A percentile compares a stretch with the other conserved stretches of the same genome.
Conservation (phyloP, 1,284 basidiomycete genomes). For the Ustilago hordei region DNA sequence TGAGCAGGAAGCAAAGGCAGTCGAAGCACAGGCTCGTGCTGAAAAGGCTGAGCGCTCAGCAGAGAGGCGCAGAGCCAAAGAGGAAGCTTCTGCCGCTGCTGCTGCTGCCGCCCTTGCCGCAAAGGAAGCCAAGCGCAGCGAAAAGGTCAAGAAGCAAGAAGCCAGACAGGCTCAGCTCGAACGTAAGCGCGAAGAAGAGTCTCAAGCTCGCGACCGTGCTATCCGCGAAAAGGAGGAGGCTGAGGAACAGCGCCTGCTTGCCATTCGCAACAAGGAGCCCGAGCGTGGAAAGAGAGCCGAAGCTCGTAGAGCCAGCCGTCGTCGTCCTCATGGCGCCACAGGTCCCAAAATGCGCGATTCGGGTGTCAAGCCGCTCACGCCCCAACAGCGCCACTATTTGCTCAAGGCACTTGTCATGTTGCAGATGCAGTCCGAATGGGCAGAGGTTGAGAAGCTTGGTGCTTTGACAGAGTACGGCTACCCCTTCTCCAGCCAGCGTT, state of each 20-base stretch:
- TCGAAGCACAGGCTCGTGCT: slow-evolving; percentile 30
- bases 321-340: slow-evolving; percentile 29
- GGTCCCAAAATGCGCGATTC: slow-evolving; percentile 31
- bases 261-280: slow-evolving; percentile 36
- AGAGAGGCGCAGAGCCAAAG: slow-evolving; percentile 42
- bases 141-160: slow-evolving; percentile 39
- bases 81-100: slow-evolving; percentile 48
- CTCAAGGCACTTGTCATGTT: slow-evolving; percentile 66
- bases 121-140: slow-evolving; percentile 47
- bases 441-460: slow-evolving; percentile 60
- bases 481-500: slow-evolving; percentile 59
- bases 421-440: slow-evolving; percentile 65
- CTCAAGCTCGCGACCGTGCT: slow-evolving; percentile 38
- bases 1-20: slow-evolving; percentile 36
- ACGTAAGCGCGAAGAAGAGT: slow-evolving; percentile 41
- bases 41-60: slow-evolving; percentile 31
- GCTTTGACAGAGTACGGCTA: slow-evolving; percentile 65
- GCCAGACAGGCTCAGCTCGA: slow-evolving; percentile 38
- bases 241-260: slow-evolving; percentile 42
- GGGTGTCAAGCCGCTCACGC: slow-evolving; percentile 49
- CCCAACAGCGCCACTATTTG: slow-evolving; percentile 65
- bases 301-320: slow-evolving; percentile 40
- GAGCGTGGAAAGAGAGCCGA: slow-evolving; percentile 41
- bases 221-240: slow-evolving; percentile 45
- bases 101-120: slow-evolving; percentile 46